phyloP scores from a whole-genome alignment of 2,329 filamentous ascomycete genomes.

The Pseudonectria foliicola region DNA sequence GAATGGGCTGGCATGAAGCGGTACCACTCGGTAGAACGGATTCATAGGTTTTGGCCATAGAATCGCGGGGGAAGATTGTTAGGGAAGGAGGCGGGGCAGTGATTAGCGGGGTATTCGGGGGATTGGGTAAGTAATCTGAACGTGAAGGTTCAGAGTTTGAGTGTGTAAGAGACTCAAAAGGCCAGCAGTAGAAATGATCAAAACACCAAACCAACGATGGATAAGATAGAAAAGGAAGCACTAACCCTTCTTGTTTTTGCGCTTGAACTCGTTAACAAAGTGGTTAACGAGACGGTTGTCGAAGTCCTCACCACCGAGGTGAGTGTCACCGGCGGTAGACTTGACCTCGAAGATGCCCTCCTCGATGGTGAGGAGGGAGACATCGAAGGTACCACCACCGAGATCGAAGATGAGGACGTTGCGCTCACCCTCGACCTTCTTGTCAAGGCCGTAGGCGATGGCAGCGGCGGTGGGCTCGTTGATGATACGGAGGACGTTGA shows the following conservation, averaged over 20 bases:
- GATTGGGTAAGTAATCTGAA: too few species aligned
- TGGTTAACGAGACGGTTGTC: conserved; percentile 92
- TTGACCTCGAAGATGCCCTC: conserved; percentile 99
- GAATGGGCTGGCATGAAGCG: too few species aligned
- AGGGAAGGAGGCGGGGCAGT: too few species aligned
- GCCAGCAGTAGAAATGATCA: too few species aligned
- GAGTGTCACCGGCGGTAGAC: conserved; percentile 95
- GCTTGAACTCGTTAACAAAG: conserved; percentile 91
- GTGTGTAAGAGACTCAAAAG: too few species aligned
- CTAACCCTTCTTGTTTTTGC: conserved; percentile 60
- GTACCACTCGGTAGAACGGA: too few species aligned
- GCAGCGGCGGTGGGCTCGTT: conserved; percentile 98
- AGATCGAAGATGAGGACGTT: conserved; percentile 99
- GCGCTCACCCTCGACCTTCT: conserved; percentile 95
- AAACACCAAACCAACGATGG: too few species aligned
- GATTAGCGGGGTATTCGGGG: too few species aligned
- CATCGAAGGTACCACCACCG: conserved; percentile 99
- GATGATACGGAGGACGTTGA: conserved; percentile 99
- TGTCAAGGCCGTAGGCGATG: conserved; percentile 96
- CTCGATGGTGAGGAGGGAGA: conserved; percentile 97
- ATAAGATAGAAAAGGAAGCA: too few species aligned
- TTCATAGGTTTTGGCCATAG: too few species aligned
- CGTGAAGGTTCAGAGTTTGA: too few species aligned
- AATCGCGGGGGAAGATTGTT: too few species aligned
- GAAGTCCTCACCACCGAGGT: conserved; percentile 93